Evolutionary conservation across 2,329 filamentous ascomycete species (phyloP), one percentile per base, ranked within the genome.

Genomic region (Fusarium anthophilum): DNA sequence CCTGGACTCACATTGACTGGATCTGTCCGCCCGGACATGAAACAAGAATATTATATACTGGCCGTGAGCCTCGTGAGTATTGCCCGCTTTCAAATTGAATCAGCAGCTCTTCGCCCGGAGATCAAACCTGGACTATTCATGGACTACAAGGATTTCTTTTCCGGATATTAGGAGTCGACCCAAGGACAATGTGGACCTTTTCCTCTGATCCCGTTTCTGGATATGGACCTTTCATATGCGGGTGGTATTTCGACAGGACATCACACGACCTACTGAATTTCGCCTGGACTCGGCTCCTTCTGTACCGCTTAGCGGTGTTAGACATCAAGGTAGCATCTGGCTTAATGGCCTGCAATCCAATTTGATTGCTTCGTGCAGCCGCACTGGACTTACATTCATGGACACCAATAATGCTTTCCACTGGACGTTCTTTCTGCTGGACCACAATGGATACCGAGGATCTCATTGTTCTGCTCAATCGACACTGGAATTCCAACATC

Each of bases 31-130:
- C 71, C 78, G 79, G 79, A 79, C 77, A 77, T 79, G 77, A 71
- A 79, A 80, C 77, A 71, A 78, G 76, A 58, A 79, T 75, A 66
- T 71, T 63, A 57, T 67, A 64, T 53, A 59, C 41, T 72, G 79
- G 75, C 74, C 18, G 63, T 20, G 62, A 58, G 76, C 77, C 75
- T 55, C 73, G 83, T 85, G 70, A 85, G 83, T 85, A 83, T 83
- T 73, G 79, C 80, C 82, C 82, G 76, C 57, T 70, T 65, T 56
- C 66, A 78, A 55, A 69, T 77, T 78, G 68, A 78, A 73, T 71
- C 66, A 57, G 60, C 67, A 67, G 63, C 59, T 72, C 61, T 72
- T 35, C 44, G 41, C 39, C 63, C 66, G 79, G 79, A 80, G 61
- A 45, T 43, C 70, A 70, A 69, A 41, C 66, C 69, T 76, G 78